Evolutionary conservation across 1,284 basidiomycete genomes (phyloP), one percentile per base, ranked within the genome.

Genomic region (Microbotryum lychnidis-dioicae): DNA sequence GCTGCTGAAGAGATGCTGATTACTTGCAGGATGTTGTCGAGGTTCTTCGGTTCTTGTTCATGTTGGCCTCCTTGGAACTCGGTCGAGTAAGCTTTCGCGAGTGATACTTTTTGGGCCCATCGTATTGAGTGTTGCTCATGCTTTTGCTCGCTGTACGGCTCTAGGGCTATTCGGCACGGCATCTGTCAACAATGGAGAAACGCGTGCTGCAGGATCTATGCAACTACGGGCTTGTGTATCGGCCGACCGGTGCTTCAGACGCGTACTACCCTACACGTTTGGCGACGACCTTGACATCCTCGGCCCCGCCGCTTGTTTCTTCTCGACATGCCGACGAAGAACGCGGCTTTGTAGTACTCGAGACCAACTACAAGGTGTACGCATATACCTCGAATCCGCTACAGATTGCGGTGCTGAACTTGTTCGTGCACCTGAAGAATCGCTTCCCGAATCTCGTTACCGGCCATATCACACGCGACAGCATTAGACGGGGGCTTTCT

Each of bases 331-430:
- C 70, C 50, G 75, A 76, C 45, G 76, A 79, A 51, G 87, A 92
- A 75, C 64, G 69, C 44, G 89, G 91, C 4, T 98, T 97, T 78
- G 87, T 98, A 69, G 87, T 98, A 70, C 81, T 99, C 45, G 96
- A 99, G 79, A 98, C 96, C 25, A 98, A 98, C 78, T 98, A 97
- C 78, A 87, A 93, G 66, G 79, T 98, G 61, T 99, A 98, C 76
- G 96, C 96, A 1, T 98, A 99, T 76, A 99, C 96, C 46, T 87
- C 90, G 67, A 98, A 97, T 75, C 88, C 92, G 33, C 80, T 99
- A 18, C 92, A 97, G 75, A 97, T 93, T 54, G 91, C 94, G 10
- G 91, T 99, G 49, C 79, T 99, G 37, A 96, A 94, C 73, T 81
- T 98, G 18, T 99, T 98, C 73, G 85, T 96, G 48, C 84, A 87